Evolutionary conservation across 2,329 filamentous ascomycete species (phyloP), one percentile per base, ranked within the genome.

Genomic region (Aspergillus sp.): DNA sequence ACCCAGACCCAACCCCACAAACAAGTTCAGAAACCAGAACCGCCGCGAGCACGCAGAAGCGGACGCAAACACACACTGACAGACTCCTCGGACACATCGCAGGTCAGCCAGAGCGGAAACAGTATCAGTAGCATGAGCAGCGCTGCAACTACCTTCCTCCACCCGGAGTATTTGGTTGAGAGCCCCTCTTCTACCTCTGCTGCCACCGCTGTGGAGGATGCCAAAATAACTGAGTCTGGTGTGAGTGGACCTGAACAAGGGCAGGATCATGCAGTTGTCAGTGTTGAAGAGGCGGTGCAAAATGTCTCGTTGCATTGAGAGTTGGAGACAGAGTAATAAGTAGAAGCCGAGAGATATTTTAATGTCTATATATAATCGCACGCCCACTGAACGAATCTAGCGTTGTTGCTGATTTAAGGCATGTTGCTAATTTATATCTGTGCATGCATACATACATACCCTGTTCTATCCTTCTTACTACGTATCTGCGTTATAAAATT

Each of bases 41-140:
- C 74, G 1, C 77, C 77, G 9, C 76, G 72, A 57, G 71, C 76
- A 5, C 73, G 77, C 26, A 75, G 77, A 18, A 77, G 68, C 66
- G 73, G 74, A 8, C 67, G 72, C 47, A 66, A 66, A 55, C 63
- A 70, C 55, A 49, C 64, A 48, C 62, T 66, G 58, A 60, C 64
- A 38, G 63, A 71, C 53, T 65, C 67, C 2, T 48, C 65, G 2
- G 67, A 63, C 30, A 65, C 49, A 62, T 64, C 59, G 56, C 13
- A 60, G 61, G 55, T 61, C 48, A 39, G 58, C 58, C 39, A 61
- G 55, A 34, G 44, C 55, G 42, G 48, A 12, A 39, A 15, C 15
- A 51, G 24, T 15, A 6, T 34, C 11, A 43, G 18, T n/a, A 55
- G 30, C 34, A 49, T 39, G 20, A 44, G 26, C 24, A 39, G 26